Conservation (phyloP, 495 filamentous ascomycete genomes). For the Parathielavia appendiculata region DNA sequence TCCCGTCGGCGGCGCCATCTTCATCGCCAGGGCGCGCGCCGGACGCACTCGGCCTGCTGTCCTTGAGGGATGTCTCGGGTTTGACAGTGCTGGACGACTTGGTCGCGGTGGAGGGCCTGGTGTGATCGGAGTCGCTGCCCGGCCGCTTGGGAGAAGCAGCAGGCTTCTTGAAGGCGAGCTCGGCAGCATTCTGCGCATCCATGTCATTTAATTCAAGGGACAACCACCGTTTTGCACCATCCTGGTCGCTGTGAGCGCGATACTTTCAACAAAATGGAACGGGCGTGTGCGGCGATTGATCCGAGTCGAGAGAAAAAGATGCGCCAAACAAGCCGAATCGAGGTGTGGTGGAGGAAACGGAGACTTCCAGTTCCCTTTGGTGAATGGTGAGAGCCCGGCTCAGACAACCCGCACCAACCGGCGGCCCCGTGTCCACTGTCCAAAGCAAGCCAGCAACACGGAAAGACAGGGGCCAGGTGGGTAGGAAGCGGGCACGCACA, state of each 20-base stretch:
- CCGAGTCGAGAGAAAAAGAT: conserved; percentile 20
- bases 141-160: conserved; percentile 46
- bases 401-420: conserved; percentile 20
- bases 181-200: conserved; percentile 57
- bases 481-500: not conserved
- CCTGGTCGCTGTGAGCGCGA: conserved; percentile 44
- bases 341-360: conserved; percentile 13
- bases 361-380: not conserved
- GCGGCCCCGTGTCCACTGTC: conserved; percentile 22
- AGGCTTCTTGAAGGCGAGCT: conserved; percentile 52
- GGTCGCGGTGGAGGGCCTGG: conserved; percentile 37
- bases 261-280: conserved; percentile 16
- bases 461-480: conserved; percentile 9
- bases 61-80: conserved; percentile 25
- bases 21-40: conserved; percentile 29
- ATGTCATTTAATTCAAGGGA: conserved; percentile 52
- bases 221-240: conserved; percentile 48
- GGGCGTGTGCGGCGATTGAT: conserved; percentile 26
- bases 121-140: conserved; percentile 38
- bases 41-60: conserved; percentile 20
- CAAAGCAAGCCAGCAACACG: conserved; percentile 11
- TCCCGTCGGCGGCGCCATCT: conserved; percentile 47
- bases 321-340: conserved; percentile 22
- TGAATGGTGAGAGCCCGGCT: conserved; percentile 14
- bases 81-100: conserved; percentile 26